phyloP scores from a whole-genome alignment of 306 rosid species.

The Citrullus amarus region DNA sequence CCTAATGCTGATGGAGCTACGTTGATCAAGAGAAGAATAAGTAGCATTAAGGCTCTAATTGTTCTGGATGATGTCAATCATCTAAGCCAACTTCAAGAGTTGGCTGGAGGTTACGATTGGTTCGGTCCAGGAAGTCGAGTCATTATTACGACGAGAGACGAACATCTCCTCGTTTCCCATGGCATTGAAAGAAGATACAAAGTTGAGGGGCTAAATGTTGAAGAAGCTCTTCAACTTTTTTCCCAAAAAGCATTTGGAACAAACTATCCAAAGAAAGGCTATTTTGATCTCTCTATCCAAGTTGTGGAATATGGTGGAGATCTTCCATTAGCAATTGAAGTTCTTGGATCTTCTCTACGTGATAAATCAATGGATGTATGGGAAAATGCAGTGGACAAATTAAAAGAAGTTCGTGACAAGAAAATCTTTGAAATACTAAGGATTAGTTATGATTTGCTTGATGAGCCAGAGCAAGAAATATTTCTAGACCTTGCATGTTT shows the following conservation, averaged over 20 bases:
- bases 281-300: not conserved
- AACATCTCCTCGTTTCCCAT: not conserved
- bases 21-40: not conserved
- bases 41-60: not conserved
- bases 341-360: not conserved
- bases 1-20: not conserved
- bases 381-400: not conserved
- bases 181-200: not conserved
- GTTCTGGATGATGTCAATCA: constrained; percentile 14
- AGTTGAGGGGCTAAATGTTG: not conserved
- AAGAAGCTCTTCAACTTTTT: constrained; percentile 11
- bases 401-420: not conserved
- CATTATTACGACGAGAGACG: constrained; percentile 14
- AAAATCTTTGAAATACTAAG: not conserved
- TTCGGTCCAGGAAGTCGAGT: constrained; percentile 15
- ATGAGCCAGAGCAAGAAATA: not conserved
- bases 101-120: not conserved
- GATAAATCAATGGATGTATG: not conserved
- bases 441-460: constrained; percentile 5
- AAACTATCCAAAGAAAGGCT: not conserved
- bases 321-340: constrained; percentile 9
- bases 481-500: constrained; percentile 17
- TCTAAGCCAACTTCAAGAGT: not conserved
- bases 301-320: constrained; percentile 7
- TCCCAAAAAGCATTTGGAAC: not conserved